Base-by-base conservation (phyloP, 495 filamentous ascomycete genomes). In the Penicillium subrubescens region DNA sequence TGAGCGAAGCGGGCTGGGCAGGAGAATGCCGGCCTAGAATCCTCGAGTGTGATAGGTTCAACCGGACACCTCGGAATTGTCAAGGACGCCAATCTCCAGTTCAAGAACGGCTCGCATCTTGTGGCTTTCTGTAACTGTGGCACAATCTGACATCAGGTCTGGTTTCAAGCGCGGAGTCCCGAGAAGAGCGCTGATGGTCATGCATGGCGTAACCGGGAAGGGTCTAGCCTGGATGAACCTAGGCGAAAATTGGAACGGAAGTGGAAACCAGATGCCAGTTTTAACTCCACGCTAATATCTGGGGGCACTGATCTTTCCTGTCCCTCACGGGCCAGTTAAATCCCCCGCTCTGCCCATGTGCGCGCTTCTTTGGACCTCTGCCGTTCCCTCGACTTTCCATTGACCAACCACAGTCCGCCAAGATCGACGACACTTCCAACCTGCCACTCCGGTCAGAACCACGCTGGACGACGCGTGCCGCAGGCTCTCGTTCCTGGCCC, bases 281-380 rank as follows among this genome's bases (percentile, higher is more conserved):
- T 48, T 17, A 52, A 31, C 48, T 52, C 48, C 44, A 39, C 53
- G 53, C 53, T 56, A 56, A 35, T 39, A 39, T 34, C n/a, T 11
- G 31, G 53, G 53, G 53, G 53, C 53, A 5, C 33, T 14, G 31
- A 12, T 39, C 15, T 8, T 7, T 39, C 11, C n/a, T 39, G 31
- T 10, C 53, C 33, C 34, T 17, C 53, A n/a, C 31, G 53, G 21
- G 15, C 53, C 53, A 56, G 53, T 56, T 56, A 56, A 56, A 56
- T 56, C 31, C 25, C 31, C 31, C n/a, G 31, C 19, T 29, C 15
- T 35, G 53, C 53, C 53, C 53, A 56, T 56, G 53, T 46, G 39
- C 56, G 15, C 56, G 56, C 29, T 58, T 41, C 39, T 27, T 35
- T 46, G 35, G 35, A 57, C 34, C 23, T 57, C 39, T 44, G 25